Base-by-base conservation (phyloP, 1,284 basidiomycete species). In the Ustilago bromivora region DNA sequence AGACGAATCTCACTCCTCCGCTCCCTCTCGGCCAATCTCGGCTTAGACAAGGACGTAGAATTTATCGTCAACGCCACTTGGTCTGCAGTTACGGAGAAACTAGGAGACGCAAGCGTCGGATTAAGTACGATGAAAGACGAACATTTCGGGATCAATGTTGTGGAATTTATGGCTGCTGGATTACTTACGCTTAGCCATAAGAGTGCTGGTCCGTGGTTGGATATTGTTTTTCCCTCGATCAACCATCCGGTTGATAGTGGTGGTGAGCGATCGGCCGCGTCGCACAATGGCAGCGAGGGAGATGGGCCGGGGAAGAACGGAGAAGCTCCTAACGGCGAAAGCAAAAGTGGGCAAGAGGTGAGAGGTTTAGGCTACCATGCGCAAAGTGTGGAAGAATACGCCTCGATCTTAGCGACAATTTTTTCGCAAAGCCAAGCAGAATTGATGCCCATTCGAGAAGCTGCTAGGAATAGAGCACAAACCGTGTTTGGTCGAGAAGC, bases 91-190 rank as follows among this genome's bases (percentile, higher is more conserved):
- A 89, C 96, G 1, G 74, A 87, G 1, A 91, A 91, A 88, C 89
- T 99, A 1, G 90, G 91, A 0, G 87, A 87, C 15, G 92, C 95
- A 0, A 93, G 92, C 67, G 89, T 98, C 5, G 96, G 97, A 0
- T 85, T 98, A 31, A 96, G 94, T 83, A 98, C 96, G 4, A 99
- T 99, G 96, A 91, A 96, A 1, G 96, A 99, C 84, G 97, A 99
- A 87, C 96, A 99, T 86, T 99, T 99, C 80, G 97, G 97, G 2
- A 99, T 99, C 86, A 97, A 96, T 81, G 90, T 99, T 19, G 96
- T 99, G 9, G 96, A 99, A 86, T 96, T 94, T 81, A 96, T 98
- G 96, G 66, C 95, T 3, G 94, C 96, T 0, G 96, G 96, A 0
- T 90, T 96, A 2, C 93, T 99, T 19, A 94, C 96, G 0, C 90